phyloP scores from a whole-genome alignment of 148 eudicot genomes.

The Cornus controversa region DNA sequence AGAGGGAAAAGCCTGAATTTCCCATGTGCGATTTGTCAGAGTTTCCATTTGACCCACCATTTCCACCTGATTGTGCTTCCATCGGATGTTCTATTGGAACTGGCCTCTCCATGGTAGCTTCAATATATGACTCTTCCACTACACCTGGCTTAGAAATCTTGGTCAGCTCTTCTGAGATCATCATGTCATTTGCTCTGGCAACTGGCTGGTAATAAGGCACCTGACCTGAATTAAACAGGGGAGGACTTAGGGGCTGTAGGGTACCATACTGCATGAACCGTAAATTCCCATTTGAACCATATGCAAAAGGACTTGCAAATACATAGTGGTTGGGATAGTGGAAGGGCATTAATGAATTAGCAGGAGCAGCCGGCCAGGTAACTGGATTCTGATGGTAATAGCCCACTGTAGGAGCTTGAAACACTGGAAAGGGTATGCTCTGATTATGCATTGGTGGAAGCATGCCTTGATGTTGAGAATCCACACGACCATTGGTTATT shows the following conservation, averaged over 20 bases:
- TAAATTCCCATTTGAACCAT: slow-evolving; percentile 55
- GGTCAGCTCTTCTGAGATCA: slow-evolving; percentile 40
- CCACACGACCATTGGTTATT: slow-evolving; percentile 26
- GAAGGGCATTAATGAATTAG: slow-evolving; percentile 63
- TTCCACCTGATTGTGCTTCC: slow-evolving; percentile 26
- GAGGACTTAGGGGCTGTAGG: slow-evolving; percentile 60
- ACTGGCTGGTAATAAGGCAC: slow-evolving; percentile 71
- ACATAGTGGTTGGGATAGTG: slow-evolving; percentile 69
- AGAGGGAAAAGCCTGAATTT: slow-evolving; percentile 74
- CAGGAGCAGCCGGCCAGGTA: slow-evolving; percentile 67
- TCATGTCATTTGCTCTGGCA: slow-evolving; percentile 35
- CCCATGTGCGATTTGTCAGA: slow-evolving; percentile 25
- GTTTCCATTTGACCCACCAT: slow-evolving; percentile 28
- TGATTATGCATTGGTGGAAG: slow-evolving; percentile 60
- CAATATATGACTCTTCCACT: slow-evolving; percentile 27
- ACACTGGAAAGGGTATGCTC: slow-evolving; percentile 55
- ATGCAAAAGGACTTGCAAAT: slow-evolving; percentile 54
- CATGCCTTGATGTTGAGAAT: slow-evolving; percentile 38
- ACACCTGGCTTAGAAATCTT: slow-evolving; percentile 26
- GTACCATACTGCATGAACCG: slow-evolving; percentile 67
- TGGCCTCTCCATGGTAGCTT: slow-evolving; percentile 30
- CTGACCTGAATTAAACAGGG: slow-evolving; percentile 44
- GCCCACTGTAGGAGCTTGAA: slow-evolving; percentile 70
- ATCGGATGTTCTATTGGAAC: slow-evolving; percentile 20
- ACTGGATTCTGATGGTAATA: slow-evolving; percentile 75